These are phyloP conservation scores for Trametes maxima DNA, from an alignment of 768 basidiomycete species.

Conservation along the genomic window DNA sequence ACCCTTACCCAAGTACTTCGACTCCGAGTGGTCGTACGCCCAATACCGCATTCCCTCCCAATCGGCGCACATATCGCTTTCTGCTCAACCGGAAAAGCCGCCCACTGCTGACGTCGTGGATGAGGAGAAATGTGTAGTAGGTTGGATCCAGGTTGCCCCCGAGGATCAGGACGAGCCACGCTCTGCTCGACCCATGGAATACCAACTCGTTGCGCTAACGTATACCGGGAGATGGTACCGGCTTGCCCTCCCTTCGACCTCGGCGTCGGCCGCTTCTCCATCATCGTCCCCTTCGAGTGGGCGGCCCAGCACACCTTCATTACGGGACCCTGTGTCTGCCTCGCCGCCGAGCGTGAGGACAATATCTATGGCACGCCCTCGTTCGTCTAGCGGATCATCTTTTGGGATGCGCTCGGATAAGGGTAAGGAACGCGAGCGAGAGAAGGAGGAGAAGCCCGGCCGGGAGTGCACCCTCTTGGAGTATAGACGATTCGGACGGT, in stretches of 20 bases:
- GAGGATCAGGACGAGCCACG: slow-evolving; percentile 38
- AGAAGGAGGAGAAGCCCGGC: slow-evolving; percentile 60
- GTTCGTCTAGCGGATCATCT: slow-evolving; percentile 61
- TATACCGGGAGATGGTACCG: slow-evolving; percentile 94
- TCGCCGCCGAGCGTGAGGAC: slow-evolving; percentile 49
- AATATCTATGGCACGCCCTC: slow-evolving; percentile 42
- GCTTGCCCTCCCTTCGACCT: slow-evolving; percentile 57
- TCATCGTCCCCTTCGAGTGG: slow-evolving; percentile 19
- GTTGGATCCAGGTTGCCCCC: slow-evolving; percentile 69
- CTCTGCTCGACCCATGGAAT: slow-evolving; percentile 43
- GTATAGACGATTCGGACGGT: slow-evolving; percentile 80
- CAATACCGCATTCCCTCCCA: slow-evolving; percentile 88
- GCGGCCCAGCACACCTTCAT: not conserved
- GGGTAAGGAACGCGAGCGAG: slow-evolving; percentile 65
- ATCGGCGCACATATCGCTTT: slow-evolving; percentile 78
- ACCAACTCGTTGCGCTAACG: slow-evolving; percentile 84
- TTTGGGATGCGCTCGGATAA: slow-evolving; percentile 46
- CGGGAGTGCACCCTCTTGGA: slow-evolving; percentile 72
- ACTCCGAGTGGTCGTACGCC: slow-evolving; percentile 96
- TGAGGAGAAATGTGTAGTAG: slow-evolving; percentile 84
- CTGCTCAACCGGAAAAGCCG: slow-evolving; percentile 60
- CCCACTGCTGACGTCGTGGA: slow-evolving; percentile 65
- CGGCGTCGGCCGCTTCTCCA: slow-evolving; percentile 27
- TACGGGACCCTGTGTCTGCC: slow-evolving; percentile 27
- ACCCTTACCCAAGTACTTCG: slow-evolving; percentile 87